These are phyloP conservation scores for Malassezia obtusa DNA, from an alignment of 1,284 basidiomycete genomes.

Conservation along the genomic window DNA sequence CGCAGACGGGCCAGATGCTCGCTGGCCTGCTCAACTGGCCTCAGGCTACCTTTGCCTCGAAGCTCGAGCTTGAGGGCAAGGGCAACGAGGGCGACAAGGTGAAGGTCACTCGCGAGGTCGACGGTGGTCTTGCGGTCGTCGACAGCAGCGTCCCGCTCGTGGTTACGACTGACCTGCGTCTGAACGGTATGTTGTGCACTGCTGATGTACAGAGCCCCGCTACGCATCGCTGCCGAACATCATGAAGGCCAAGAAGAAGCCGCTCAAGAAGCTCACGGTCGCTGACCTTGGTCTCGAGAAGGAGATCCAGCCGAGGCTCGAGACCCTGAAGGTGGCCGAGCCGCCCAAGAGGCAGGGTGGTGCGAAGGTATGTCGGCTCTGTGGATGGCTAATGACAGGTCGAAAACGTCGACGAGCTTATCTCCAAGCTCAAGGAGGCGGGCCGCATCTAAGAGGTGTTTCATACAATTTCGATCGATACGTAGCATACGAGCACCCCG, in stretches of 20 bases:
- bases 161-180: conserved; percentile 80
- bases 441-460: conserved; percentile 57
- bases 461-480: background rate
- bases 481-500: background rate
- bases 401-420: conserved; percentile 75
- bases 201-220: conserved; percentile 30
- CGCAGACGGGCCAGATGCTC: conserved; percentile 96
- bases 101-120: conserved; percentile 78
- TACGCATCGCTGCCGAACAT: conserved; percentile 49
- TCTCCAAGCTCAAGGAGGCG: conserved; percentile 79
- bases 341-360: conserved; percentile 85
- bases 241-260: conserved; percentile 86
- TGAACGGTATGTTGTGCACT: conserved; percentile 28
- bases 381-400: conserved; percentile 52
- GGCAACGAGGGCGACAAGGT: conserved; percentile 58
- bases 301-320: conserved; percentile 62
- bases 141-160: conserved; percentile 72
- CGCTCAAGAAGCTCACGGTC: conserved; percentile 71
- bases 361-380: conserved; percentile 60
- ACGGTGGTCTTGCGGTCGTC: conserved; percentile 81
- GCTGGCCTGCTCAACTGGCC: conserved; percentile 85
- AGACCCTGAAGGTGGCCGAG: conserved; percentile 81
- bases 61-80: conserved; percentile 62
- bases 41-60: conserved; percentile 90
- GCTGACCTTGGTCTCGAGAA: conserved; percentile 71